phyloP scores from a whole-genome alignment of 352 stramenopile genomes.

The Phytophthora ohioensis region DNA sequence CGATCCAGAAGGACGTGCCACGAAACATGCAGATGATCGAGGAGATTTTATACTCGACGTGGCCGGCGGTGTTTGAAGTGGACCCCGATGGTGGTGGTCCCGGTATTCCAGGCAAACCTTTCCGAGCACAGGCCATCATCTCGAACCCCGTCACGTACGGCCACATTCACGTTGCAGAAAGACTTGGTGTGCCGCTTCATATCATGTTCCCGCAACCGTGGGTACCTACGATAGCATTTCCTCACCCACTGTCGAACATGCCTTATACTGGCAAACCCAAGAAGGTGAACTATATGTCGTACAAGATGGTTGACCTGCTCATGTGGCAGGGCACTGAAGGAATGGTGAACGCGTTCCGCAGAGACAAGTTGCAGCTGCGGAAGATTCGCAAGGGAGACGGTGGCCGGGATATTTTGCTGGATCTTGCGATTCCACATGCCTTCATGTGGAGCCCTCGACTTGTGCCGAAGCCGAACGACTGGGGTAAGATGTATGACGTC shows the following conservation, averaged over 20 bases:
- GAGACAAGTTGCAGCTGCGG: conserved; percentile 57
- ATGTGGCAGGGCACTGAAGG: conserved; percentile 71
- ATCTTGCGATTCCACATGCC: conserved; percentile 82
- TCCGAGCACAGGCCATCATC: conserved; percentile 93
- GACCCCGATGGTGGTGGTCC: conserved; percentile 79
- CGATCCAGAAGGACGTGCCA: conserved; percentile 72
- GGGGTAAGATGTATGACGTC: conserved; percentile 89
- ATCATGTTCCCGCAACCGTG: conserved; percentile 96
- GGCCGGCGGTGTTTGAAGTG: conserved; percentile 81
- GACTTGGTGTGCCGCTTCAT: conserved; percentile 92
- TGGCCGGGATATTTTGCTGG: conserved; percentile 62
- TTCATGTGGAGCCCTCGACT: conserved; percentile 92
- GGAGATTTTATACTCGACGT: conserved; percentile 90
- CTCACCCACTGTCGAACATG: conserved; percentile 90
- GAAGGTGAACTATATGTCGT: conserved; percentile 84
- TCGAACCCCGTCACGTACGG: conserved; percentile 94
- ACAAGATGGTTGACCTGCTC: conserved; percentile 89
- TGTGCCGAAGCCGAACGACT: conserved; percentile 91
- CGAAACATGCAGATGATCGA: conserved; percentile 92
- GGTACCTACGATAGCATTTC: conserved; percentile 89
- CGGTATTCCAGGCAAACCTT: conserved; percentile 57
- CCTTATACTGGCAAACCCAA: conserved; percentile 72
- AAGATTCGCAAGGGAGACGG: conserved; percentile 74
- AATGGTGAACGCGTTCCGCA: conserved; percentile 89
- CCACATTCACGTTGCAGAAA: conserved; percentile 94